These are phyloP conservation scores for Zymoseptoria crescenta DNA, from an alignment of 2,329 filamentous ascomycete genomes.

Conservation along the genomic window DNA sequence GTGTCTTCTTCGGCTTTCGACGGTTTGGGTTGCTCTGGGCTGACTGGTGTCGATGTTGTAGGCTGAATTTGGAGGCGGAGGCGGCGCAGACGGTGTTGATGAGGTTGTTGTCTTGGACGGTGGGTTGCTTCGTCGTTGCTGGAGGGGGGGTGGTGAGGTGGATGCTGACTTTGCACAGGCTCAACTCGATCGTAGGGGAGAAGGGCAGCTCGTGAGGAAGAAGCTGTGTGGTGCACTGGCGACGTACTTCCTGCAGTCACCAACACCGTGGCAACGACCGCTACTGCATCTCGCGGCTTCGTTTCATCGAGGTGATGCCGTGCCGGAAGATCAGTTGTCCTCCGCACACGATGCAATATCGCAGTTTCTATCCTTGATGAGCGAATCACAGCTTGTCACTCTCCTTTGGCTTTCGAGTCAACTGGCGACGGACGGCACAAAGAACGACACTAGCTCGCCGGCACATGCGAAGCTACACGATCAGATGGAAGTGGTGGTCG, in stretches of 20 bases:
- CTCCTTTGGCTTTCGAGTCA: constrained; percentile 58
- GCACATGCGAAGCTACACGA: constrained; percentile 23
- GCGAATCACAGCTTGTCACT: constrained; percentile 46
- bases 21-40: constrained; percentile 11
- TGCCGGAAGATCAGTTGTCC: constrained; percentile 26
- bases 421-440: constrained; percentile 60
- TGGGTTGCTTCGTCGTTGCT: constrained; percentile 24
- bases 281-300: constrained; percentile 33
- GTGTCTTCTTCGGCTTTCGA: constrained; percentile 6
- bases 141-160: not conserved
- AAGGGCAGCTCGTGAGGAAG: constrained; percentile 55
- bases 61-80: constrained; percentile 44
- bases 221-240: constrained; percentile 73
- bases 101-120: constrained; percentile 56
- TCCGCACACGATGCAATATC: constrained; percentile 38
- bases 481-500: constrained; percentile 45
- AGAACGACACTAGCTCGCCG: constrained; percentile 45
- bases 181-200: constrained; percentile 42
- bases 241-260: constrained; percentile 66
- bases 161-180: constrained; percentile 10
- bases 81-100: constrained; percentile 53
- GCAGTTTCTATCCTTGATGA: constrained; percentile 41
- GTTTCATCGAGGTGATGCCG: constrained; percentile 20
- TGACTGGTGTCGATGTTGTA: constrained; percentile 13
- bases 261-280: constrained; percentile 58